A percentile compares a stretch with the other conserved stretches of the same genome.
Evolutionary conservation across 139 green algal genomes (phyloP).

Genomic region (Zygnema cylindricum): DNA sequence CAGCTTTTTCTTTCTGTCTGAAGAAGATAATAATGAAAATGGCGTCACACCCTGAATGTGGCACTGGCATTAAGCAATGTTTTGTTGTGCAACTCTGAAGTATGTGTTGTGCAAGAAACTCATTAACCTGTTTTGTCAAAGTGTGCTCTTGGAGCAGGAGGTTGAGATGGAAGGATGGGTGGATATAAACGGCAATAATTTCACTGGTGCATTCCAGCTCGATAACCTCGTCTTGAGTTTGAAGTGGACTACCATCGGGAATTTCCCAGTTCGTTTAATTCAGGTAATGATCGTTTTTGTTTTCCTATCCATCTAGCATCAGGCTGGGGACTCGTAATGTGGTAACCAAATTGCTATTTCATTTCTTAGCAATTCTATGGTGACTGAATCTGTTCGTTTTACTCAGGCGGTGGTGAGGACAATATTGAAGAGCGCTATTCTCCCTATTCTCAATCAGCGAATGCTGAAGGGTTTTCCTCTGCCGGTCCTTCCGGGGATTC

Average conservation of each 20-base stretch:
- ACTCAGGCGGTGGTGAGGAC: conserved; percentile 35
- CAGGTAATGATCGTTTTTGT: conserved; percentile 35
- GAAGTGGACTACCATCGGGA: conserved; percentile 40
- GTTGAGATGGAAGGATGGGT: conserved; percentile 18
- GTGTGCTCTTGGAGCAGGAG: neutral
- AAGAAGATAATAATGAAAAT: too few species aligned
- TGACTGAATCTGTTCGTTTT: neutral
- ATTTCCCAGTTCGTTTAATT: conserved; percentile 27
- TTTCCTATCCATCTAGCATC: neutral
- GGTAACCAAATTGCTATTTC: too few species aligned
- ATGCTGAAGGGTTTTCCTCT: conserved; percentile 43
- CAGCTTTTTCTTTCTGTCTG: too few species aligned
- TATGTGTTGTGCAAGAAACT: too few species aligned
- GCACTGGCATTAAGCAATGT: too few species aligned
- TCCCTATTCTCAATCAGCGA: conserved; percentile 26
- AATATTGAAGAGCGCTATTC: conserved; percentile 25
- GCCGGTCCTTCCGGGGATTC: conserved; percentile 41
- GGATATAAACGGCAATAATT: conserved; percentile 40
- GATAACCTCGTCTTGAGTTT: conserved; percentile 22
- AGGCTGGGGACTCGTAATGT: too few species aligned
- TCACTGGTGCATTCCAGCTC: conserved; percentile 23
- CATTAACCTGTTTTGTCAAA: too few species aligned
- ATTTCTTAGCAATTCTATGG: too few species aligned
- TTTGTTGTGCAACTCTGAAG: too few species aligned
- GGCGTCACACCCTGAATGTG: too few species aligned